phyloP scores from a whole-genome alignment of 768 basidiomycete genomes.

The Rubroboletus satanas region DNA sequence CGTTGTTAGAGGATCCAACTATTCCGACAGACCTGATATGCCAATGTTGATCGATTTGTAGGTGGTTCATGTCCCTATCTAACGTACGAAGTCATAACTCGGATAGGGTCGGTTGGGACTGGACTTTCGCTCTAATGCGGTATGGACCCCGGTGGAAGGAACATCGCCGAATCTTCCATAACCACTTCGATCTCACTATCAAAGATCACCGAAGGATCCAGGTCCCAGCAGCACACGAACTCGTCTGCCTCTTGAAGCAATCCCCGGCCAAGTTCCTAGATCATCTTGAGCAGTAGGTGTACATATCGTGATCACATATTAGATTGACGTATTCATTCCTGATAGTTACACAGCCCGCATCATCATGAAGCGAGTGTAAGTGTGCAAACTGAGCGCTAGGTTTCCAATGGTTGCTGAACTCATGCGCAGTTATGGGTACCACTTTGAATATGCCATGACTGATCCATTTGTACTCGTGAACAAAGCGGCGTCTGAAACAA shows the following conservation, averaged over 20 bases:
- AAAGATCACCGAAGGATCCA: slow-evolving; percentile 2
- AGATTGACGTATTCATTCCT: background rate
- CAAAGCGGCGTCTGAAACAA: slow-evolving; percentile 3
- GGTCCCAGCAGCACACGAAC: slow-evolving; percentile 1
- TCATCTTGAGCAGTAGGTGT: slow-evolving; percentile 3
- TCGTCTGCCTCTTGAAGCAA: background rate
- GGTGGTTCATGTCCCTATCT: background rate
- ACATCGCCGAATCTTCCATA: slow-evolving; percentile 5
- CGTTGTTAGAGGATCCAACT: background rate
- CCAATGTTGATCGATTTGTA: slow-evolving; percentile 4
- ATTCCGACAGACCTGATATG: slow-evolving; percentile 3
- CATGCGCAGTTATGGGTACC: background rate
- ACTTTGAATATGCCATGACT: background rate
- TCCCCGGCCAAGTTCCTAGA: background rate
- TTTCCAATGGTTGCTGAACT: background rate
- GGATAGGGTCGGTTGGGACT: slow-evolving; percentile 4
- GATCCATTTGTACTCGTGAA: slow-evolving; percentile 5
- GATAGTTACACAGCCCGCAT: slow-evolving; percentile 4
- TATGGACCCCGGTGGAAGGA: slow-evolving; percentile 3
- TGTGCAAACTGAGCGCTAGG: background rate
- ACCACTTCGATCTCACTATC: slow-evolving; percentile 2
- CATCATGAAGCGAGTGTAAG: slow-evolving; percentile 6
- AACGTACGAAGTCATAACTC: background rate
- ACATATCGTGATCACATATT: background rate
- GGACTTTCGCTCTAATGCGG: slow-evolving; percentile 4